Conservation (phyloP, 1,284 basidiomycete species). For the Malassezia brasiliensis region DNA sequence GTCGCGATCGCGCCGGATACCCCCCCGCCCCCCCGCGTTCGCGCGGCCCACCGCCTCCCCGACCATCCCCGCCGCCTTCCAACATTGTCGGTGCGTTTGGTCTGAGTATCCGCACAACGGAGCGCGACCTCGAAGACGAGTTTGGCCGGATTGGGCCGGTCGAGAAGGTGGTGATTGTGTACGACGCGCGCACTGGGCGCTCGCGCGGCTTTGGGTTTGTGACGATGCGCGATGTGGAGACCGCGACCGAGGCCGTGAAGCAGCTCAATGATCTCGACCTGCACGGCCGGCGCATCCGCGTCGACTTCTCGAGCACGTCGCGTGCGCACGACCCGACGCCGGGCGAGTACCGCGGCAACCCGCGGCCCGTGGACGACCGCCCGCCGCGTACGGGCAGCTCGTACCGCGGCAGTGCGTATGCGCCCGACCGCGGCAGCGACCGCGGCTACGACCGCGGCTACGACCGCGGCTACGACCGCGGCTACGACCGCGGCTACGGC, state of each 20-base stretch:
- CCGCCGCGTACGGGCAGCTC: slow-evolving; percentile 6
- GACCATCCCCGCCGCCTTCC: slow-evolving; percentile 58
- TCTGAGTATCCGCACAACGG: slow-evolving; percentile 82
- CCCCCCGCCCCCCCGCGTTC: neutral
- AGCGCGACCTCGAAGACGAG: slow-evolving; percentile 86
- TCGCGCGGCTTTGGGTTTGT: slow-evolving; percentile 98
- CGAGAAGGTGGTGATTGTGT: slow-evolving; percentile 87
- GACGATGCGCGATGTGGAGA: slow-evolving; percentile 75
- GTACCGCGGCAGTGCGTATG: slow-evolving; percentile 7
- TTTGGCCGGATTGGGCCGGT: slow-evolving; percentile 79
- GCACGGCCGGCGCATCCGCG: slow-evolving; percentile 87
- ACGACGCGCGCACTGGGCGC: slow-evolving; percentile 89
- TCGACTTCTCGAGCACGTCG: slow-evolving; percentile 89
- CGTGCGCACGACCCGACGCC: slow-evolving; percentile 90
- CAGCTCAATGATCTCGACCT: slow-evolving; percentile 87
- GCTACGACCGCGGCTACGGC: neutral
- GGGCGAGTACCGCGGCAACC: slow-evolving; percentile 64
- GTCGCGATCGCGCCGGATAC: neutral
- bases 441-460: slow-evolving; percentile 7
- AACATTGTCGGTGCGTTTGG: slow-evolving; percentile 92
- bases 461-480: slow-evolving; percentile 4
- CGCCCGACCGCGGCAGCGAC: slow-evolving; percentile 19
- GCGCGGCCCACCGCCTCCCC: slow-evolving; percentile 8
- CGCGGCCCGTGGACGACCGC: slow-evolving; percentile 31
- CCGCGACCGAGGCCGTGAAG: slow-evolving; percentile 75